phyloP scores from a whole-genome alignment of 345 rosid genomes.

The Viola odorata region DNA sequence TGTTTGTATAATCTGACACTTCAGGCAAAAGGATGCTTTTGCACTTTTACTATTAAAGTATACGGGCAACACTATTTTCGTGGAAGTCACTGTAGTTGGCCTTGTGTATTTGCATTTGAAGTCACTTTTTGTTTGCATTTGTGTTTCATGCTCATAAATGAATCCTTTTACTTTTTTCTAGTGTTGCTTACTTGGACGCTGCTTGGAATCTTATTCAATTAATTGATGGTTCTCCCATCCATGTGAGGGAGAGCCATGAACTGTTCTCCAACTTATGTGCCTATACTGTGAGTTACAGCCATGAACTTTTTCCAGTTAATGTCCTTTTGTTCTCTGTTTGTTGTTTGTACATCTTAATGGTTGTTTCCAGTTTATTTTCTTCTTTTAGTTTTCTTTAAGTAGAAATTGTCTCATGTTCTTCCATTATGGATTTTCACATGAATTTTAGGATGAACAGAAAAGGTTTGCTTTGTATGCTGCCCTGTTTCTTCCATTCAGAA shows the following conservation, averaged over 20 bases:
- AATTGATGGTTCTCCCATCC: slow-evolving; percentile 44
- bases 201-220: slow-evolving; percentile 56
- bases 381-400: background rate
- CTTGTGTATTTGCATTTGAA: too few species aligned
- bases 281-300: too few species aligned
- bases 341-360: background rate
- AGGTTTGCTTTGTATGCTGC: slow-evolving; percentile 77
- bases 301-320: too few species aligned
- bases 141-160: slow-evolving; percentile 10
- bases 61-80: too few species aligned
- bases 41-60: too few species aligned
- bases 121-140: background rate
- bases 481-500: slow-evolving; percentile 68
- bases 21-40: too few species aligned
- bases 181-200: slow-evolving; percentile 59
- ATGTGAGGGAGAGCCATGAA: slow-evolving; percentile 33
- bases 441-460: slow-evolving; percentile 64
- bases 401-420: background rate
- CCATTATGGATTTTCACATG: slow-evolving; percentile 13
- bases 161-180: slow-evolving; percentile 19
- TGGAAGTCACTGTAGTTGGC: too few species aligned
- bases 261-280: too few species aligned
- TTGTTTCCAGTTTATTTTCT: background rate
- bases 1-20: too few species aligned
- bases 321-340: too few species aligned